Base-by-base conservation (phyloP, 495 filamentous ascomycete species). In the Sporormia fimetaria region DNA sequence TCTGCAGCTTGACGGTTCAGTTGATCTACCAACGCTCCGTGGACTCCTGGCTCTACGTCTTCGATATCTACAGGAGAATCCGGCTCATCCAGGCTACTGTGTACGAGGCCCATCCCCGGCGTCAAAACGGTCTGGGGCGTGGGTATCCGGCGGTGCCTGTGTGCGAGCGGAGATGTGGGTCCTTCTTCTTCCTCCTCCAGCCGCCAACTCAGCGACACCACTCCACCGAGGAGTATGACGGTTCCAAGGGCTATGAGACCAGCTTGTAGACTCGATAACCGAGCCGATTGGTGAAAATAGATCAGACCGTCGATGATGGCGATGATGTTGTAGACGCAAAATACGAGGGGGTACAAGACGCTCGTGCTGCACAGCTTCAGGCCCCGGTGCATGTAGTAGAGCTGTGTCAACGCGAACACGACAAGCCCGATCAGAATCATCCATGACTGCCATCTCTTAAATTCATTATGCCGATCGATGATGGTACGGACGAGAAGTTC, bases 251-350 rank as follows among this genome's bases (percentile, higher is more conserved):
- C 73, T 42, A 99, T 93, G 14, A 95, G 76, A 15, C 76, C 74
- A 9, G 83, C 88, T 49, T 83, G 80, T 12, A 88, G 64, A 1
- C 75, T 65, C 12, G 75, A 68, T 28, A 99, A 73, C 37, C 83
- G 73, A 22, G 81, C 78, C 21, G 80, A 79, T 63, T 99, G 92
- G 33, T 75, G 73, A 67, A 96, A 99, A 61, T 99, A 99, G 37
- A 99, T 90, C 37, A 99, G 68, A 12, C 90, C 90, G 63, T 99
- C 92, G 44, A 96, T 66, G 49, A 96, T 99, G 43, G 90, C 92
- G 48, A 94, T 88, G 51, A 99, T 94, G 69, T 99, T 99, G 68
- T 96, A 99, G 47, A 95, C 78, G 74, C 90, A 99, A 64, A 99
- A 99, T 24, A 95, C 86, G 54, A 96, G 81, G 4, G 90, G 90